Base-by-base conservation (phyloP, 2,329 filamentous ascomycete species). In the Claviceps lovelessii region DNA sequence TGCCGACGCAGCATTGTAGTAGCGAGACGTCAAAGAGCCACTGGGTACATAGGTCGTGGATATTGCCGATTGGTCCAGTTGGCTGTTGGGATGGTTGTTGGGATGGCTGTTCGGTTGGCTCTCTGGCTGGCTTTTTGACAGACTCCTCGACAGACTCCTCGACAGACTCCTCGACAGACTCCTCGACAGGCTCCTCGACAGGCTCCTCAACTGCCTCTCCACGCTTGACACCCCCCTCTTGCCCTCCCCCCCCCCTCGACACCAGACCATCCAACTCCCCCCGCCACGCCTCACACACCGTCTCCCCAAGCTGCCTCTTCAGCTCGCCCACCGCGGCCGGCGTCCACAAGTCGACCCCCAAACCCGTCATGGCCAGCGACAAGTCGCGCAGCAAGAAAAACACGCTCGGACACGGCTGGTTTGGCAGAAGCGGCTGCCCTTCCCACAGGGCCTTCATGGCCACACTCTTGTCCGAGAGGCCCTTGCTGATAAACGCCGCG, bases 341-440 rank as follows among this genome's bases (percentile, higher is more conserved):
- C 53, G 84, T 90, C 90, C 90, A 97, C 3, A 96, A 68, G 65
- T 96, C 91, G 49, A 79, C 73, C 0, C 90, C 90, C 3, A 78
- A 73, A 13, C 76, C 72, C 4, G 78, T 78, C 88, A 96, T 94
- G 5, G 76, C 73, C 49, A 72, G 70, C 5, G 80, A 79, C 33
- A 95, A 64, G 48, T 75, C 75, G 29, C 81, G 80, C 51, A 96
- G 64, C 54, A 94, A 83, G 57, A 77, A 79, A 64, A 95, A 95
- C 0, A 82, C 73, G 23, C 77, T 76, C 0, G 88, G 83, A 0
- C 88, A 91, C 1, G 89, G 89, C 62, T 93, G 88, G 6, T 82
- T 76, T 0, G 91, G 91, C 46, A 95, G 67, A 31, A 81, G 74
- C 0, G 87, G 86, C 42, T 80, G 74, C 0, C 87, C 87, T 65